Base-by-base conservation (phyloP, 1,284 basidiomycete genomes). In the Flammula alnicola region DNA sequence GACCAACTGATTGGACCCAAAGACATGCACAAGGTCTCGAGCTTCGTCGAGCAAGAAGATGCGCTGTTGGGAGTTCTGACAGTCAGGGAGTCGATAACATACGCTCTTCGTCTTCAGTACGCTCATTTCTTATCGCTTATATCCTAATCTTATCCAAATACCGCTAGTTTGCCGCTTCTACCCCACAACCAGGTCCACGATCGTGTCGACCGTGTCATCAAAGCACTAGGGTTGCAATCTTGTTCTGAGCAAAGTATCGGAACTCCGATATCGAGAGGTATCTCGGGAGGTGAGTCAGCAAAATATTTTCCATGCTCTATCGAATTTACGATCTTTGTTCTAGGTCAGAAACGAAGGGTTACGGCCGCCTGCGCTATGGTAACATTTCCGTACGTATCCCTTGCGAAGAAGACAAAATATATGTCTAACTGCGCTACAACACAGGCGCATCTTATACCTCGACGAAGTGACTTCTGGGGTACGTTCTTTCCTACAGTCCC, bases 291-390 rank as follows among this genome's bases (percentile, higher is more conserved):
- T n/a, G n/a, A n/a, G n/a, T n/a, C n/a, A n/a, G n/a, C n/a, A n/a
- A n/a, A n/a, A n/a, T n/a, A n/a, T n/a, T n/a, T n/a, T n/a, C n/a
- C n/a, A n/a, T n/a, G n/a, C n/a, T n/a, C n/a, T n/a, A n/a, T n/a
- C n/a, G n/a, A n/a, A n/a, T n/a, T n/a, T n/a, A n/a, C n/a, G n/a
- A n/a, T n/a, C n/a, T n/a, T n/a, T n/a, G n/a, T n/a, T n/a, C n/a
- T n/a, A n/a, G n/a, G 72, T 65, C 84, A 88, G 63, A 83, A 81
- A 62, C 73, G 83, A 9, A 71, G 86, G 5, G 79, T 88, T 3
- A 85, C 82, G 5, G 81, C 85, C 42, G 86, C 81, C 14, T 75
- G 83, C 47, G 80, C 83, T 40, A 77, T 88, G 56, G 79, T 88
- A 22, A 80, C 84, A 10, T 75, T 74, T 40, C 85, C 86, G 68